phyloP scores from a whole-genome alignment of 352 stramenopile genomes.

The Phytophthora agathidicida region DNA sequence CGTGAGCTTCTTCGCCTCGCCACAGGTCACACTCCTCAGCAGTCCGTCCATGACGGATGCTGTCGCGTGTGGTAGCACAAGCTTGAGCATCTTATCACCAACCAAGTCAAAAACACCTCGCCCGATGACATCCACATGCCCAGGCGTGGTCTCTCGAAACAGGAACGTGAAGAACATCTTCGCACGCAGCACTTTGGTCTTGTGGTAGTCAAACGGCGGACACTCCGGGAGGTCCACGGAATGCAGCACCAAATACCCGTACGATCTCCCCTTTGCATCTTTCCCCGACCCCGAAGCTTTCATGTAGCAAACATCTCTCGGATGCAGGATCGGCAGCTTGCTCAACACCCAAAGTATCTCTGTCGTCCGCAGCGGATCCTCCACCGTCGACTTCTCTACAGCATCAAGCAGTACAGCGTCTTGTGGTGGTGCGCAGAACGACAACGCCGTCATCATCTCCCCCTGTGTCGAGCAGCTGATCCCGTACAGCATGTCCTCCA shows the following conservation, averaged over 20 bases:
- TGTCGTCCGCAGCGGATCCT: conserved; percentile 45
- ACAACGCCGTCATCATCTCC: conserved; percentile 41
- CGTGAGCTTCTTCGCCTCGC: conserved; percentile 55
- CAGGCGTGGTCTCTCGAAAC: conserved; percentile 38
- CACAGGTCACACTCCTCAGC: conserved; percentile 29
- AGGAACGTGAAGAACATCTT: conserved; percentile 42
- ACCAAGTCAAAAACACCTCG: conserved; percentile 47
- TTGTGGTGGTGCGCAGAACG: conserved; percentile 20
- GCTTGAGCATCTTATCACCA: conserved; percentile 31
- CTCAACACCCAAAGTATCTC: conserved; percentile 51
- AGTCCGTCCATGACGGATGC: conserved; percentile 35
- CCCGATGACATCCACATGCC: conserved; percentile 40
- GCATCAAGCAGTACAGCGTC: conserved; percentile 41
- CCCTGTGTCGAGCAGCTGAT: conserved; percentile 32
- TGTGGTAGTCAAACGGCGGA: conserved; percentile 39
- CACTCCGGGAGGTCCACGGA: conserved; percentile 43
- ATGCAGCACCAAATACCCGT: conserved; percentile 51
- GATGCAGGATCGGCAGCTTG: conserved; percentile 36
- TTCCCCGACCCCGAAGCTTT: conserved; percentile 43
- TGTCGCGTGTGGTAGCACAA: conserved; percentile 33
- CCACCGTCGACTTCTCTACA: conserved; percentile 32
- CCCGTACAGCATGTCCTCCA: conserved; percentile 57
- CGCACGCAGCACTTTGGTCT: conserved; percentile 37
- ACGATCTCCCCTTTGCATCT: conserved; percentile 36
- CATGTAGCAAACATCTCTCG: conserved; percentile 47